Conservation (phyloP, 2,329 filamentous ascomycete genomes). For the Monosporascus sp. region DNA sequence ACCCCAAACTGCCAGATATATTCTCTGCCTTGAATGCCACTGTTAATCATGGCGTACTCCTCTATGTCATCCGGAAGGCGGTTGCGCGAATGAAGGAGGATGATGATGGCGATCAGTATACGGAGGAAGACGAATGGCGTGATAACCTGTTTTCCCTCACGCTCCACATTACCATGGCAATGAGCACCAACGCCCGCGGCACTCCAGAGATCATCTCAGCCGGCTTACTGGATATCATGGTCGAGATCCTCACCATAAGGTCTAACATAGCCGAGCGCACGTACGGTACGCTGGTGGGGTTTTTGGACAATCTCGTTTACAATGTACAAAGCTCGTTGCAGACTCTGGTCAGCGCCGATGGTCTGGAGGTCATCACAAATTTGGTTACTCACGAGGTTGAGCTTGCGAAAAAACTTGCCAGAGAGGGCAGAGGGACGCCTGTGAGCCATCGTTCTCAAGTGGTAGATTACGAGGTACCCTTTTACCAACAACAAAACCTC, state of each 20-base stretch:
- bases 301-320: conserved; percentile 84
- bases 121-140: conserved; percentile 81
- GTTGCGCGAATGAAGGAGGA: conserved; percentile 71
- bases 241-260: conserved; percentile 80
- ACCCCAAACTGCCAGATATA: conserved; percentile 72
- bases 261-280: conserved; percentile 78
- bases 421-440: conserved; percentile 64
- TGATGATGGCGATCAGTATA: conserved; percentile 52
- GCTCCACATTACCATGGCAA: conserved; percentile 70
- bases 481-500: conserved; percentile 86
- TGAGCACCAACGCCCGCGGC: conserved; percentile 40
- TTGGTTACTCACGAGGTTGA: conserved; percentile 76
- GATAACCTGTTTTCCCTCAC: conserved; percentile 85
- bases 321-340: conserved; percentile 79
- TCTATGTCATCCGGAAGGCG: conserved; percentile 88
- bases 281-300: conserved; percentile 77
- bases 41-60: conserved; percentile 90
- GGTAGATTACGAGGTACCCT: conserved; percentile 91
- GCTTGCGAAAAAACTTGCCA: conserved; percentile 61
- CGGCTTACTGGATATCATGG: conserved; percentile 82
- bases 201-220: conserved; percentile 74
- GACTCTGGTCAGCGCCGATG: conserved; percentile 73
- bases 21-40: conserved; percentile 89
- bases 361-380: conserved; percentile 85
- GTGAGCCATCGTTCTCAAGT: conserved; percentile 69